These are phyloP conservation scores for Wickerhamomyces tratensis DNA, from an alignment of 805 yeast genomes.

Conservation along the genomic window DNA sequence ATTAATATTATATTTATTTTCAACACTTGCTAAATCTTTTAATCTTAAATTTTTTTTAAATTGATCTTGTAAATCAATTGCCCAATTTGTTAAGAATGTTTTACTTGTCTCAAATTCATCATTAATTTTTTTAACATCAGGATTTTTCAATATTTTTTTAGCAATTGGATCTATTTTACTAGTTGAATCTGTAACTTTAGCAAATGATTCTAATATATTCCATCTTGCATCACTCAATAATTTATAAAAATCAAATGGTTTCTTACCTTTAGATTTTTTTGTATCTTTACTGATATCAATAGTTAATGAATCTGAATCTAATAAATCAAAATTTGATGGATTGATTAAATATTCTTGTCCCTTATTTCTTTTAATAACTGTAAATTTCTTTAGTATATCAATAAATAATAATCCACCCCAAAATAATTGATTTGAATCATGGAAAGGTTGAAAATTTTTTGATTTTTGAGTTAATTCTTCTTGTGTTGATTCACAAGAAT, in stretches of 20 bases:
- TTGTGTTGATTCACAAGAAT: conserved; percentile 68
- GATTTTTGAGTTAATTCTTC: conserved; percentile 49
- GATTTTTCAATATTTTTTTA: conserved; percentile 52
- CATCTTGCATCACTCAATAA: conserved; percentile 67
- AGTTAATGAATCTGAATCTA: conserved; percentile 23
- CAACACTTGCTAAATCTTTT: conserved; percentile 1
- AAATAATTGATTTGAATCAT: conserved; percentile 41
- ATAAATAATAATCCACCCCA: conserved; percentile 93
- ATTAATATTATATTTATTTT: conserved; percentile 50
- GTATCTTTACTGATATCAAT: conserved; percentile 10
- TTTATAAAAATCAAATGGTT: conserved; percentile 26
- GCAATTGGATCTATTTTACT: conserved; percentile 56
- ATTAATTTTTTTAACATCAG: conserved; percentile 73
- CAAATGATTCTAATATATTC: conserved; percentile 78
- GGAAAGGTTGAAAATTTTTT: conserved; percentile 68
- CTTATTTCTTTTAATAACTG: conserved; percentile 51
- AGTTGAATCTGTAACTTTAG: conserved; percentile 51
- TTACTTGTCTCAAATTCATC: conserved; percentile 92
- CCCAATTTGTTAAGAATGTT: conserved; percentile 94
- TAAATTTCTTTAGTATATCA: conserved; percentile 38
- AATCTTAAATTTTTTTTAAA: conserved; percentile 38
- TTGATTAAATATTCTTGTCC: conserved; percentile 70
- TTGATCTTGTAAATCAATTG: conserved; percentile 85
- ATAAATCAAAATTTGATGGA: conserved; percentile 47
- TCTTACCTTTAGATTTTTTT: not conserved